Evolutionary conservation across 257 asterid species (phyloP), one percentile per base, ranked within the genome.

Genomic region (Penstemon newberryi): DNA sequence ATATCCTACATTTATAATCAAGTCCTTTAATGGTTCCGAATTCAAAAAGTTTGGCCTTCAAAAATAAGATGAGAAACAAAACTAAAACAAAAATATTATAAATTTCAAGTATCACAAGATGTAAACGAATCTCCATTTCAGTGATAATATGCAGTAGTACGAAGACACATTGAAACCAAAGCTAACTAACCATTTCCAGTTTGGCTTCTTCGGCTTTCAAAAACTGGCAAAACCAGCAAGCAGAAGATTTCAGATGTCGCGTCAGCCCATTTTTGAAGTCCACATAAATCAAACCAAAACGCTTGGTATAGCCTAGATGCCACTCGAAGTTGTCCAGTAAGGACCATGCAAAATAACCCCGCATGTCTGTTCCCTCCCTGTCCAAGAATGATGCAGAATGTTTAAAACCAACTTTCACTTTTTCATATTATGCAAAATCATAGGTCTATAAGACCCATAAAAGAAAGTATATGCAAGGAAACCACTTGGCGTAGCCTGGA

Each of bases 261-360:
- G 70, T 59, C 51, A 78, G 75, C 65, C 75, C 73, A 18, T 80
- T 76, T 64, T 60, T 65, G 71, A 38, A 83, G 85, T 85, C 88
- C 53, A 83, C 87, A 8, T 77, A 80, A 49, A 79, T 56, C 69
- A 87, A 87, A 52, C 95, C 95, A 66, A 85, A 87, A 40, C 87
- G 84, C 78, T 69, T 51, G 8, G 77, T 77, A 66, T 84, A 87
- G 67, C 95, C 95, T 12, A 38, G 54, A 51, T 65, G 60, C 96
- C 95, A 85, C 86, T 87, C 96, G 62, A 87, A 87, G 75, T 86
- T 85, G 81, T 90, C 93, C 5, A 90, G 84, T 61, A 87, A 81
- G 1, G 95, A 75, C 95, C 95, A 90, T 7, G 82, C 84, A 57
- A 87, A 85, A 68, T 85, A 87, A 50, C 93, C 95, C 69, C 89